These are phyloP conservation scores for Corrigiola litoralis DNA, from an alignment of 179 eudicot genomes.

Conservation along the genomic window DNA sequence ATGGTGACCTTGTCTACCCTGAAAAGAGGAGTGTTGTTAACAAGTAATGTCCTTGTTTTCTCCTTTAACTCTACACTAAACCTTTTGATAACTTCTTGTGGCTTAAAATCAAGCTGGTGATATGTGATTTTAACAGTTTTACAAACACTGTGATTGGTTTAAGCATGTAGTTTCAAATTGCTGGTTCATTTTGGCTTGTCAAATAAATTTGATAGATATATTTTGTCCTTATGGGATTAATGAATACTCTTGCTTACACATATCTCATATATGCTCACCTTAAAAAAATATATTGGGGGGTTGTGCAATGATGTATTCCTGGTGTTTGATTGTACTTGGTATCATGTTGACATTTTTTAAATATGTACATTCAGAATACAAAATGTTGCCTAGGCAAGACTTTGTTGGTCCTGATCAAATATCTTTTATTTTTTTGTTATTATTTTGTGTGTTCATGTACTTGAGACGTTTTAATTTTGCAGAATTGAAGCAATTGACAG, in stretches of 20 bases:
- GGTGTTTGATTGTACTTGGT: neutral
- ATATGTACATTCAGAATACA: no score
- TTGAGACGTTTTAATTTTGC: slow-evolving; percentile 23
- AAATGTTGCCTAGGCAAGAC: no score
- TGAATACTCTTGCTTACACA: neutral
- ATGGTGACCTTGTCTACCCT: slow-evolving; percentile 85
- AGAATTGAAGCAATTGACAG: slow-evolving; percentile 75
- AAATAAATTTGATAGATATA: neutral
- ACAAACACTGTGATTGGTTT: neutral
- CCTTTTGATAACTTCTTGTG: neutral
- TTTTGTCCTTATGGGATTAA: neutral
- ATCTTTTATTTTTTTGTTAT: neutral
- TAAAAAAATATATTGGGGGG: neutral
- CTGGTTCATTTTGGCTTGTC: neutral
- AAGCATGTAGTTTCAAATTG: neutral
- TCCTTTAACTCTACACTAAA: neutral
- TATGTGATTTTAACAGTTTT: neutral
- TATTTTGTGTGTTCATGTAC: neutral
- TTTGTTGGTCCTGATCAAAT: neutral
- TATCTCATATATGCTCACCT: no score
- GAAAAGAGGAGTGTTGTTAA: slow-evolving; percentile 60
- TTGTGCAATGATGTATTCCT: neutral
- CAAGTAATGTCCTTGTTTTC: slow-evolving; percentile 47
- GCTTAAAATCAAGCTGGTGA: slow-evolving; percentile 3
- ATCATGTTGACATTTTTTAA: neutral